Evolutionary conservation across 345 rosid genomes (phyloP).

Genomic region (Bruguiera parviflora): DNA sequence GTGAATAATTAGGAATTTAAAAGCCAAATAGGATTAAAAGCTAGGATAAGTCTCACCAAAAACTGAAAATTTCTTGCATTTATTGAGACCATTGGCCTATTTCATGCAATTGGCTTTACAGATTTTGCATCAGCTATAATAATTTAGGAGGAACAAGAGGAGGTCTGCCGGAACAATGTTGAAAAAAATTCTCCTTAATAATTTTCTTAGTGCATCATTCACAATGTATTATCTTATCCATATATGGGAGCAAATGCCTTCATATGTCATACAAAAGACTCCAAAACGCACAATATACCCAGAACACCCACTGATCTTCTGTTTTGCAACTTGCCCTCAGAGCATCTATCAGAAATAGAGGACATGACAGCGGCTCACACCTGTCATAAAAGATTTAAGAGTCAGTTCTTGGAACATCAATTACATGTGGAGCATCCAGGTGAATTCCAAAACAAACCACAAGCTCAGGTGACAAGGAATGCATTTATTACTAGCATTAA

Average conservation of each 20-base stretch:
- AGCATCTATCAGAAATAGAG: conserved; percentile 64
- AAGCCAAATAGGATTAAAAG: not conserved
- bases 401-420: conserved; percentile 35
- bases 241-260: conserved; percentile 16
- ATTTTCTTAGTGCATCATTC: conserved; percentile 83
- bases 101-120: conserved; percentile 75
- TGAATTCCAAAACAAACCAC: conserved; percentile 85
- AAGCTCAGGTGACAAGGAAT: conserved; percentile 87
- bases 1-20: too few species aligned
- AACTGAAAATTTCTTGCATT: conserved; percentile 60
- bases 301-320: conserved; percentile 69
- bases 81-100: conserved; percentile 81
- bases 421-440: conserved; percentile 96
- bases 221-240: conserved; percentile 16
- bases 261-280: conserved; percentile 13
- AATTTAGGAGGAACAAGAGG: conserved; percentile 93
- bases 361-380: conserved; percentile 75
- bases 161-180: conserved; percentile 76
- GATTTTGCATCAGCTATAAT: conserved; percentile 91
- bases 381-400: conserved; percentile 37
- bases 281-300: conserved; percentile 42
- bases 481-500: conserved; percentile 22
- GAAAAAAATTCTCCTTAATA: conserved; percentile 68
- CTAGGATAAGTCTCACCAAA: conserved; percentile 44
- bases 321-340: conserved; percentile 85